Base-by-base conservation (phyloP, 2,329 filamentous ascomycete genomes). In the Pleomassaria siparia region DNA sequence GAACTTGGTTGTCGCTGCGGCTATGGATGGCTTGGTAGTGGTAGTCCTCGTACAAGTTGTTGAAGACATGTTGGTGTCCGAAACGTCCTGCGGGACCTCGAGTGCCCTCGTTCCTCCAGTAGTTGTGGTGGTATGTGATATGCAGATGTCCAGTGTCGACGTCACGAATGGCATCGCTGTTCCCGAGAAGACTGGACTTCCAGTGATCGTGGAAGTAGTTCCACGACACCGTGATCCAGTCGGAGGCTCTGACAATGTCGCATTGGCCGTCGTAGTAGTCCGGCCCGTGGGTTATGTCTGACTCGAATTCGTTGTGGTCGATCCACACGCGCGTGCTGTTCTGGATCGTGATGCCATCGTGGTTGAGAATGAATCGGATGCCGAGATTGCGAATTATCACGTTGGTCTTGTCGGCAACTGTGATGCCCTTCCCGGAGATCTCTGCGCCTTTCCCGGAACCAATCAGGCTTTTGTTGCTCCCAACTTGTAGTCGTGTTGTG, bases 121-220 rank as follows among this genome's bases (percentile, higher is more conserved):
- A 75, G 77, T 87, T 87, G 76, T 87, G 82, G 70, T 80, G 79
- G 63, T 84, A 85, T 42, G 85, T 87, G 43, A 88, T 71, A 64
- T 76, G 80, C 28, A 87, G 75, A 62, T 83, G 75, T 49, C 84
- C 84, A 2, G 62, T 78, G 69, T 88, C 85, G 49, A 85, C 77
- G 36, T 66, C 73, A 16, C 62, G 68, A 66, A 84, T 80, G 62
- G 59, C 76, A 72, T 85, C 80, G 35, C 75, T 79, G 73, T 85
- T 82, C 4, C 81, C 82, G 43, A 84, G 71, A 13, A 85, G 72
- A 0, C 76, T 80, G n/a, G 76, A 80, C 68, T 85, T 85, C 75
- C 77, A 84, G 73, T 84, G 80, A 64, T 81, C 78, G 62, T 81
- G 79, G 62, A 73, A 74, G 65, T 74, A 78, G 56, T 73, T 76